Base-by-base conservation (phyloP, 257 asterid species). In the Nicotiana otophora region DNA sequence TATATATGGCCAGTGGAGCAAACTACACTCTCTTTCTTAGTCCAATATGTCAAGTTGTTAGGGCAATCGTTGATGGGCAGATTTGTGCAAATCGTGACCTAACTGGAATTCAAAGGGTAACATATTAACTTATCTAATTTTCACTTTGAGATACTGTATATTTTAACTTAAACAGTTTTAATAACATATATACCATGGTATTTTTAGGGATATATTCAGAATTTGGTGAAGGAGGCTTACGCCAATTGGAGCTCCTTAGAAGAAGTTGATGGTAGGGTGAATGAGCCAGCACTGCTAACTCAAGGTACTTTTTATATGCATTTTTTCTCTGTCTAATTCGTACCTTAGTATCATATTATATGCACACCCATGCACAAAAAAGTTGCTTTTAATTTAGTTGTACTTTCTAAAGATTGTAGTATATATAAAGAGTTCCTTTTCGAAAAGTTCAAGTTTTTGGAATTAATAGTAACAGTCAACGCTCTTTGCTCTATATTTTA, bases 41-140 rank as follows among this genome's bases (percentile, higher is more conserved):
- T 36, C 91, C 97, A 2, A 88, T 90, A 1, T 93, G 97, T 83
- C 86, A 93, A 81, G 80, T 91, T 72, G 77, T 91, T 64, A 57
- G 85, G 80, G 91, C 89, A 42, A 84, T 83, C 4, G 62, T 89
- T 39, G 80, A 81, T 53, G 92, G 92, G 4, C 91, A 68, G 17
- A 30, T 83, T 30, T 89, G 72, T 67, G 23, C 48, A 28, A 78
- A 72, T 51, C 61, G 14, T 16, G 86, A 89, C 65, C 81, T 88
- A 33, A 57, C 86, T 39, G 54, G 39, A 14, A 30, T 83, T 62
- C 84, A 86, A 12, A 83, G 77, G 81, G 96, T 91, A 86, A 9
- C 8, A 28, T 0, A 19, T 3, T 20, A 26, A 42, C 46, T 30
- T 1, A 48, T 7, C 3, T 1, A 20, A 70, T 42, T 72, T 46